Base-by-base conservation (phyloP, 2,329 filamentous ascomycete genomes). In the Xylariaceae sp. region DNA sequence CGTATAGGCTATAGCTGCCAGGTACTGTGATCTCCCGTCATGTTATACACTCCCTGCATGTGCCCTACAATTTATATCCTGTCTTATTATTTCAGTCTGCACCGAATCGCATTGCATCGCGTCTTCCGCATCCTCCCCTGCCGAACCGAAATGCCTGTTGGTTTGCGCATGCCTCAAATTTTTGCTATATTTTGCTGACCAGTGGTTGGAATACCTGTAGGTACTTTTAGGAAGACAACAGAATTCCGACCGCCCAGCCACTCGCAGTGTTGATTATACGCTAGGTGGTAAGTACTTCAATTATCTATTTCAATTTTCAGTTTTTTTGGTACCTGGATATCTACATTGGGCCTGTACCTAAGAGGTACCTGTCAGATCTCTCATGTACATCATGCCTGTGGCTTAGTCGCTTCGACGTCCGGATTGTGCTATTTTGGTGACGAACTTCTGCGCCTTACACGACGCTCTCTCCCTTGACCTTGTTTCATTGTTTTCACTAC, bases 381-480 rank as follows among this genome's bases (percentile, higher is more conserved):
- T 13, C 57, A 59, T 53, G 50, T 53, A 49, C 27, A 30, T 30
- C 27, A 30, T 30, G 13, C 40, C 57, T 59, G 56, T 53, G 56
- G 56, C 56, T 59, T 53, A 57, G 56, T 59, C 36, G 46, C 53
- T 52, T 56, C 48, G 26, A 50, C 48, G 52, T 49, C 30, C 35
- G 52, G n/a, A 56, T 30, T 53, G 57, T 59, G 26, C 57, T 59
- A 59, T 59, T 59, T 59, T 59, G 41, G 57, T 59, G 42, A 54
- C 53, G 53, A 51, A 37, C 43, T 43, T 53, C 42, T 24, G 27
- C 46, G 50, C 50, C 57, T 52, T 52, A 46, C 39, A 47, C 52
- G n/a, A n/a, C 43, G 55, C 40, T 30, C 18, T 50, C 29, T 47
- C 32, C 42, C 44, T 52, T 50, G 37, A 45, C 44, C 36, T 50